Conservation (phyloP, 768 basidiomycete species). For the Lanmaoa rubissima region DNA sequence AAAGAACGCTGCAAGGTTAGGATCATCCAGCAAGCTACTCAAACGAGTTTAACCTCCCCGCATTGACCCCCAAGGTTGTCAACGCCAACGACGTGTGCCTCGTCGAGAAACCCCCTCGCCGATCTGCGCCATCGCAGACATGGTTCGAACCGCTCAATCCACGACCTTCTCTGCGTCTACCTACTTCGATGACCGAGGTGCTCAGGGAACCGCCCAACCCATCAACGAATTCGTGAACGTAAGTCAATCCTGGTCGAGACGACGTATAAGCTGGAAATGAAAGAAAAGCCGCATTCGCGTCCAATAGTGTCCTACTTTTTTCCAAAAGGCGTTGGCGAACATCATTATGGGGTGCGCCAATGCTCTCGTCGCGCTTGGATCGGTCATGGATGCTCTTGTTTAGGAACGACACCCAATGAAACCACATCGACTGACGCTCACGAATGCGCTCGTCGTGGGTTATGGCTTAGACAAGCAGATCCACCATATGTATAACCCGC, state of each 20-base stretch:
- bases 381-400: slow-evolving; percentile 3
- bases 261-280: slow-evolving; percentile 16
- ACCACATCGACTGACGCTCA: slow-evolving; percentile 92
- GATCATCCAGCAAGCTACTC: background rate
- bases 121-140: slow-evolving; percentile 1
- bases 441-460: slow-evolving; percentile 92
- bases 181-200: slow-evolving; percentile 76
- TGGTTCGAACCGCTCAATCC: slow-evolving; percentile 39
- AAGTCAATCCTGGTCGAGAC: slow-evolving; percentile 28
- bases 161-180: slow-evolving; percentile 69
- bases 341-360: slow-evolving; percentile 87
- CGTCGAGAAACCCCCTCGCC: background rate
- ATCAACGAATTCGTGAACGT: slow-evolving; percentile 80
- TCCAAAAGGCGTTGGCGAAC: slow-evolving; percentile 89
- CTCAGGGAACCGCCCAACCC: slow-evolving; percentile 69
- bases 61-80: background rate
- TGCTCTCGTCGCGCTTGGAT: background rate
- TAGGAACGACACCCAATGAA: slow-evolving; percentile 99
- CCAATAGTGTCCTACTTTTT: slow-evolving; percentile 96
- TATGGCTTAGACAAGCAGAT: slow-evolving; percentile 97
- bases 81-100: background rate
- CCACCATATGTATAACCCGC: slow-evolving; percentile 86
- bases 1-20: background rate
- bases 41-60: background rate
- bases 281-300: slow-evolving; percentile 37